phyloP scores from a whole-genome alignment of 2,329 filamentous ascomycete species.

The Sphaerulina musiva region DNA sequence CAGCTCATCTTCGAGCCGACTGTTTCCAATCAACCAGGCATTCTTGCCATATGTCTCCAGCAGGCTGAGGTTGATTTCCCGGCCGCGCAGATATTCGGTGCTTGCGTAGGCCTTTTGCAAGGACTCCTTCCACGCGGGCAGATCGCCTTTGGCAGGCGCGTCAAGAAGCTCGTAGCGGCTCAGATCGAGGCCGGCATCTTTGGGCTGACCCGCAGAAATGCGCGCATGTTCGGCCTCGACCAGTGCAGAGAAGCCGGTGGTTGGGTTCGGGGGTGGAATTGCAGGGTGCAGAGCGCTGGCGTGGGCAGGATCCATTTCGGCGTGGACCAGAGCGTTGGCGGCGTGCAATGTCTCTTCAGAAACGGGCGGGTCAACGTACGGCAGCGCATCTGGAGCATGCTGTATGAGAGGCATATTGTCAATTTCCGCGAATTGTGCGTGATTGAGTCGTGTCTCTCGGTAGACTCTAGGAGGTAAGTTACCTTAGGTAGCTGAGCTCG shows the following conservation, averaged over 20 bases:
- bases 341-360: slow-evolving; percentile 56
- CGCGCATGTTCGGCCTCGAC: slow-evolving; percentile 63
- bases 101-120: slow-evolving; percentile 53
- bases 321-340: slow-evolving; percentile 62
- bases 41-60: slow-evolving; percentile 80
- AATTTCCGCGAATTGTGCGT: neutral
- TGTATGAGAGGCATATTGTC: slow-evolving; percentile 58
- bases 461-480: no score
- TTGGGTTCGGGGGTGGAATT: slow-evolving; percentile 46
- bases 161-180: slow-evolving; percentile 77
- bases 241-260: slow-evolving; percentile 57
- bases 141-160: slow-evolving; percentile 42
- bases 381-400: slow-evolving; percentile 70
- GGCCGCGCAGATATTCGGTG: slow-evolving; percentile 51
- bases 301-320: slow-evolving; percentile 54
- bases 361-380: slow-evolving; percentile 75
- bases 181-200: slow-evolving; percentile 59
- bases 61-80: slow-evolving; percentile 60
- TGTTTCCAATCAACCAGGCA: slow-evolving; percentile 83
- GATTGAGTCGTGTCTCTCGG: neutral
- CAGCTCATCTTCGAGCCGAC: slow-evolving; percentile 67
- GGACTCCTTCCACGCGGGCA: slow-evolving; percentile 46
- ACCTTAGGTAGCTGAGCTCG: no score
- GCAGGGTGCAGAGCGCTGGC: slow-evolving; percentile 51
- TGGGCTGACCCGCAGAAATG: slow-evolving; percentile 47